Evolutionary conservation across 352 stramenopile species (phyloP).

Genomic region (Phytophthora hybrid): DNA sequence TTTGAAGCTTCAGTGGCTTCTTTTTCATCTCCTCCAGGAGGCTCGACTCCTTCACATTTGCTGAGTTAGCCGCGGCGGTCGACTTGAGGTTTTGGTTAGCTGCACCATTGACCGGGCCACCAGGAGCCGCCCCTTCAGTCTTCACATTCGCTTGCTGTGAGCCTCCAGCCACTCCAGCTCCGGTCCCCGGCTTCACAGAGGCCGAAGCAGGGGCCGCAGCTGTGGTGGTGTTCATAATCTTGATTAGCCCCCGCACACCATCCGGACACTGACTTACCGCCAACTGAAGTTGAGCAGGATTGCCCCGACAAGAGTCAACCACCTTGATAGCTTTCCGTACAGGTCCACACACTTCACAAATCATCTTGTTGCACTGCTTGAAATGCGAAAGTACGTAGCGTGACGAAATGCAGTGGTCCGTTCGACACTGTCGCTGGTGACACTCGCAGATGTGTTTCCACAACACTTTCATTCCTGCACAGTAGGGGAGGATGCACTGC

Average conservation of each 20-base stretch:
- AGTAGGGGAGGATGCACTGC: constrained; percentile 85
- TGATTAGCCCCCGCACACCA: constrained; percentile 82
- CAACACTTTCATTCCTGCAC: constrained; percentile 87
- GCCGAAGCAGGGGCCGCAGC: constrained; percentile 15
- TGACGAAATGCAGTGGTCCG: constrained; percentile 90
- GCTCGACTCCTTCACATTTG: constrained; percentile 29
- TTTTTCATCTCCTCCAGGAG: constrained; percentile 66
- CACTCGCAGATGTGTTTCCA: constrained; percentile 94
- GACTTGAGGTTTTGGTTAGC: constrained; percentile 7
- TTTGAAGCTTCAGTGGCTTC: constrained; percentile 79
- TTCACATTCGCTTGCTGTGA: constrained; percentile 25
- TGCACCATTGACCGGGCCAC: constrained; percentile 10
- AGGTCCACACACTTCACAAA: constrained; percentile 90
- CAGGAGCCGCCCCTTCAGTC: constrained; percentile 19
- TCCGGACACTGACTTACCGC: constrained; percentile 75
- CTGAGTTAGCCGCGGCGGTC: neutral
- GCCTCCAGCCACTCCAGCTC: constrained; percentile 1
- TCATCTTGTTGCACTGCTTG: constrained; percentile 93
- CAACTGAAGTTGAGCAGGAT: constrained; percentile 77
- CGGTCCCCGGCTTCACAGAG: constrained; percentile 43
- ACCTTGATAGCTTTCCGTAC: constrained; percentile 91
- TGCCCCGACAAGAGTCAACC: constrained; percentile 82
- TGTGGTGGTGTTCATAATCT: constrained; percentile 89
- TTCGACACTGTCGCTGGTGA: constrained; percentile 87
- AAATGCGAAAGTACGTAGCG: constrained; percentile 91